These are phyloP conservation scores for Acephala macrosclerotiorum DNA, from an alignment of 2,329 filamentous ascomycete species.

Conservation along the genomic window DNA sequence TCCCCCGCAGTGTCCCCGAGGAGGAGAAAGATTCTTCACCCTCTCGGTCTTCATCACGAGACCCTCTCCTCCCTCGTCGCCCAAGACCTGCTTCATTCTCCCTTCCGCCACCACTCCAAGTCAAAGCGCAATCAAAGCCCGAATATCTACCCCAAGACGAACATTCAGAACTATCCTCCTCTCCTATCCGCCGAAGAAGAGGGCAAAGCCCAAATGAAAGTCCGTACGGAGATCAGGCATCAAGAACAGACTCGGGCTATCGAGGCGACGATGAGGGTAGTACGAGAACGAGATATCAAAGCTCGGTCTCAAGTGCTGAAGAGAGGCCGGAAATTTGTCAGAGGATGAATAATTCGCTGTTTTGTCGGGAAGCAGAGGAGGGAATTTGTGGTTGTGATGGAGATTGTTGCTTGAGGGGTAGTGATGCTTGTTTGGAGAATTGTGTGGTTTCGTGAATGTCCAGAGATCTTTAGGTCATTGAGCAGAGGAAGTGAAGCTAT, in stretches of 20 bases:
- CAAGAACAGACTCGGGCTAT: neutral
- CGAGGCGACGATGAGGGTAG: neutral
- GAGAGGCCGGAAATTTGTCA: neutral
- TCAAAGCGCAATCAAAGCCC: neutral
- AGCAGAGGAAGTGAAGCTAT: too few species aligned
- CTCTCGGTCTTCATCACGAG: neutral
- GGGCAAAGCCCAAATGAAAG: neutral
- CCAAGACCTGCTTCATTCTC: neutral
- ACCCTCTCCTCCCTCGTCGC: neutral
- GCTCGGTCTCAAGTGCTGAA: neutral
- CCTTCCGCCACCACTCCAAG: neutral
- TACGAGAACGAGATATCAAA: neutral
- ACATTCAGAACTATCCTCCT: neutral
- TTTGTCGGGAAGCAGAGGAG: constrained; percentile 1
- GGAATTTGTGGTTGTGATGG: neutral
- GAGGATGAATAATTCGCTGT: neutral
- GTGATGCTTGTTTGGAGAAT: neutral
- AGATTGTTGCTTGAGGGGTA: neutral
- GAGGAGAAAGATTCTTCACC: too few species aligned
- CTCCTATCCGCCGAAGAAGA: neutral
- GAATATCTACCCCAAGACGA: neutral
- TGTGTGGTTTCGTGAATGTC: neutral
- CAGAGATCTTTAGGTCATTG: neutral
- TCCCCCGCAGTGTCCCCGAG: neutral
- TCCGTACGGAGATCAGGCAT: neutral